These are phyloP conservation scores for Aureobasidium sp. DNA, from an alignment of 2,329 filamentous ascomycete species.

Conservation along the genomic window DNA sequence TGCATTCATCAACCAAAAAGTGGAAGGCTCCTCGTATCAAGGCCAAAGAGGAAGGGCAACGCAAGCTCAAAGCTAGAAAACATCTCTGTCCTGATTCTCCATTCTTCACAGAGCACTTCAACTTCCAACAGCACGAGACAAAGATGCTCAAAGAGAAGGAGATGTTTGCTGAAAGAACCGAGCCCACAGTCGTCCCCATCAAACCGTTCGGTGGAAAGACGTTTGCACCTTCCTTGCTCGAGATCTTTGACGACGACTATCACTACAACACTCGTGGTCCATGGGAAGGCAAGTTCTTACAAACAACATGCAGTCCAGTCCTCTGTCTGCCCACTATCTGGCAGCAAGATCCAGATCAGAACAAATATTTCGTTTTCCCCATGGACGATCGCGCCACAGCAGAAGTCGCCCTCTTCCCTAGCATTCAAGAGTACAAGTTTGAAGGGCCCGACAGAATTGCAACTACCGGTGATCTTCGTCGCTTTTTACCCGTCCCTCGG, in stretches of 20 bases:
- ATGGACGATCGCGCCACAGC: slow-evolving; percentile 16
- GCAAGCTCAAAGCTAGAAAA: slow-evolving; percentile 21
- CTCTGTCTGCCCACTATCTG: slow-evolving; percentile 36
- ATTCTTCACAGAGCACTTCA: slow-evolving; percentile 24
- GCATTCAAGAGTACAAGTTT: slow-evolving; percentile 38
- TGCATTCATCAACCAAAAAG: slow-evolving; percentile 18
- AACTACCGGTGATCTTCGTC: slow-evolving; percentile 36
- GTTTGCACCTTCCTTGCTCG: slow-evolving; percentile 11
- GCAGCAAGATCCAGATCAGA: slow-evolving; percentile 28
- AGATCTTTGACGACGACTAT: neutral
- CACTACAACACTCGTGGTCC: slow-evolving; percentile 2
- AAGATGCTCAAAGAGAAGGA: slow-evolving; percentile 21
- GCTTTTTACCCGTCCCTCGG: slow-evolving; percentile 39
- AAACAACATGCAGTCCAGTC: slow-evolving; percentile 24
- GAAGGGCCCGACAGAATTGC: slow-evolving; percentile 42
- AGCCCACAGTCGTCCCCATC: neutral
- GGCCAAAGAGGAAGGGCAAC: slow-evolving; percentile 18
- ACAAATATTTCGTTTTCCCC: slow-evolving; percentile 2
- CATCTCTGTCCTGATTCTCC: slow-evolving; percentile 25
- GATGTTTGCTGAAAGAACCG: slow-evolving; percentile 1
- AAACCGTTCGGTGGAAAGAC: slow-evolving; percentile 19
- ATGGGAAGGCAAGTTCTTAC: neutral
- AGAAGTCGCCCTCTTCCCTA: slow-evolving; percentile 35
- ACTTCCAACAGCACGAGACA: slow-evolving; percentile 22
- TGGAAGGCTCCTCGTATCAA: slow-evolving; percentile 20